A percentile compares a stretch with the other conserved stretches of the same genome.
Conservation (phyloP, 2,329 filamentous ascomycete species). For the Epichloe elymi region DNA sequence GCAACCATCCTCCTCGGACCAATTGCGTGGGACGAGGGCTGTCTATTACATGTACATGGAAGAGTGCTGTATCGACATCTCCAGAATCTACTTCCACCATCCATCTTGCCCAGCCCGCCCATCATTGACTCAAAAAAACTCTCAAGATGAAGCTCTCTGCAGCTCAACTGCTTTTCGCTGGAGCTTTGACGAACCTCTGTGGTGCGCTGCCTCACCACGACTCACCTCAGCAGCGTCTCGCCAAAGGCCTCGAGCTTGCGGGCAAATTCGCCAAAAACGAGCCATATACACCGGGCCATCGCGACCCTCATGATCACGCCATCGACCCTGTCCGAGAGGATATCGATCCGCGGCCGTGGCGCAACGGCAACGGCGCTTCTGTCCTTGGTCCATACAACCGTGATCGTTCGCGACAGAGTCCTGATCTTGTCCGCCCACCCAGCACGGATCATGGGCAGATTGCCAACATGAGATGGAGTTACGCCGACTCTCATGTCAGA, state of each 20-base stretch:
- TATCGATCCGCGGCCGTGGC: conserved; percentile 51
- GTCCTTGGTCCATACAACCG: conserved; percentile 59
- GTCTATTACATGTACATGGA: too few relatives aligned
- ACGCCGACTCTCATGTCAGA: conserved; percentile 49
- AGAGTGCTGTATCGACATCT: too few relatives aligned
- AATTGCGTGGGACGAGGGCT: too few relatives aligned
- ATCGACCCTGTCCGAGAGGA: conserved; percentile 46
- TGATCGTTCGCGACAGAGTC: conserved; percentile 54
- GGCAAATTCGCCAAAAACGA: conserved; percentile 23
- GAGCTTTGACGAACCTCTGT: conserved; percentile 10
- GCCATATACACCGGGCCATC: conserved; percentile 47
- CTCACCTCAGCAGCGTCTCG: conserved; percentile 41
- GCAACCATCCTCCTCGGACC: too few relatives aligned
- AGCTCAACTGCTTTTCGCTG: conserved; percentile 15
- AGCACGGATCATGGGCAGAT: conserved; percentile 60
- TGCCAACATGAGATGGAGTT: conserved; percentile 61
- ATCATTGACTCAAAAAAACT: background rate
- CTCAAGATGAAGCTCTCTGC: conserved; percentile 15
- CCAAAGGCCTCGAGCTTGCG: conserved; percentile 35
- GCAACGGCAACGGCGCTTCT: conserved; percentile 50
- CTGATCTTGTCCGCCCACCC: conserved; percentile 58
- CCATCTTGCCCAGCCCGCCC: background rate
- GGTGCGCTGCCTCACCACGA: conserved; percentile 25
- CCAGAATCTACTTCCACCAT: background rate
- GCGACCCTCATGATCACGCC: conserved; percentile 49